Base-by-base conservation (phyloP, 495 filamentous ascomycete species). In the Chlorociboria aeruginascens region DNA sequence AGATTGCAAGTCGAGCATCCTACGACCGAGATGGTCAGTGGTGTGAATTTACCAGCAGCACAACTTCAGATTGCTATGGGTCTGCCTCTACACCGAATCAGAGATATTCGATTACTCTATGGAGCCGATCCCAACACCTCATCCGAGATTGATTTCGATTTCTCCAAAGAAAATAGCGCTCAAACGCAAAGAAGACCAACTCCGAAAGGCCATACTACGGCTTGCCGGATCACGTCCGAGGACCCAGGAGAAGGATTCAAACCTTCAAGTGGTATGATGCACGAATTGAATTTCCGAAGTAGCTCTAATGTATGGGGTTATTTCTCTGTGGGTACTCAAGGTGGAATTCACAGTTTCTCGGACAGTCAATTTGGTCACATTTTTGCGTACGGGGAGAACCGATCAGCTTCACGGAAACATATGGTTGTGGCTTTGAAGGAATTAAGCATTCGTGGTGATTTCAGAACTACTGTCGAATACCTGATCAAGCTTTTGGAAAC, bases 231-330 rank as follows among this genome's bases (percentile, higher is more conserved):
- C 69, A 99, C 92, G 28, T 99, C 93, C 1, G 92, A 99, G 68
- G 92, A 99, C 65, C 92, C 92, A 12, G 92, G 90, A 53, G 92
- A 99, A 75, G 92, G 92, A 30, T 99, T 99, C 79, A 99, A 99
- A 75, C 92, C 92, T 45, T 99, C 92, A 16, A 90, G 88, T 60
- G 92, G 92, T 78, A 94, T 87, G 50, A 92, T 99, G 81, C 92
- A 96, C 69, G 92, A 99, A 62, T 72, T 99, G 56, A 99, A 99
- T 73, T 99, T 99, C 81, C 77, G 92, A 50, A 88, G 82, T 71
- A 95, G 89, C 57, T 96, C 92, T 38, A 99, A 99, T 58, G 92
- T 96, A 34, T 99, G 92, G 92, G 92, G 92, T 74, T 99, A 99
- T 68, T 99, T 99, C 80, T 99, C 92, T 31, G 92, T 99, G 65